Base-by-base conservation (phyloP, 2,329 filamentous ascomycete genomes). In the Fusarium devonianum region DNA sequence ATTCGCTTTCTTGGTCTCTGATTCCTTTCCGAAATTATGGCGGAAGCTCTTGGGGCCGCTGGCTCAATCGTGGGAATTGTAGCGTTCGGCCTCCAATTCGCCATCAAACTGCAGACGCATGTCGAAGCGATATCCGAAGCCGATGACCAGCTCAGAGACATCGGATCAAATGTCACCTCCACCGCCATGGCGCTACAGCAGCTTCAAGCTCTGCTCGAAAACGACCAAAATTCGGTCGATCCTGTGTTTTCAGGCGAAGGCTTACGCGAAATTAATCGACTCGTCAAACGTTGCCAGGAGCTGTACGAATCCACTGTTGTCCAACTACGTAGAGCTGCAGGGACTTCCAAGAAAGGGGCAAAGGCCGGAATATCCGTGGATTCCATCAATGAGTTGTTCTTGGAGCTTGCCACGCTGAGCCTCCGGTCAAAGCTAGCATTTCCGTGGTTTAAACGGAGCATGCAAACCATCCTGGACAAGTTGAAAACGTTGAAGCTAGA, bases 31-130 rank as follows among this genome's bases (percentile, higher is more conserved):
- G n/a, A n/a, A 32, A 25, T 12, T 4, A 43, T 43, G 39, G 29
- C 39, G 4, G 29, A 34, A 25, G 39, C 39, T 5, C 14, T 43
- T 43, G 39, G 39, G 23, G 39, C 21, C n/a, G 21, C 29, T 10
- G 39, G 39, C 29, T 35, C 39, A 8, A 43, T 43, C 19, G 29
- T 35, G 5, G 39, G 39, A 8, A 34, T 43, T 9, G 39, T 34
- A n/a, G 29, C 29, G 6, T 43, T 43, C 30, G 39, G 39, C 6
- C 18, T 42, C 9, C 28, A 34, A 25, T 19, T 42, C 11, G 39
- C 29, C n/a, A 21, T 33, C 10, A 34, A 13, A 4, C 13, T 42
- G 12, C 29, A 42, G 12, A 42, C 39, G 6, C 18, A 34, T 19
- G 19, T 42, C 7, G 39, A 42, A n/a, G 29, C 29, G 12, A 7